phyloP scores from a whole-genome alignment of 305 asterid species.

The Euphrasia arctica region DNA sequence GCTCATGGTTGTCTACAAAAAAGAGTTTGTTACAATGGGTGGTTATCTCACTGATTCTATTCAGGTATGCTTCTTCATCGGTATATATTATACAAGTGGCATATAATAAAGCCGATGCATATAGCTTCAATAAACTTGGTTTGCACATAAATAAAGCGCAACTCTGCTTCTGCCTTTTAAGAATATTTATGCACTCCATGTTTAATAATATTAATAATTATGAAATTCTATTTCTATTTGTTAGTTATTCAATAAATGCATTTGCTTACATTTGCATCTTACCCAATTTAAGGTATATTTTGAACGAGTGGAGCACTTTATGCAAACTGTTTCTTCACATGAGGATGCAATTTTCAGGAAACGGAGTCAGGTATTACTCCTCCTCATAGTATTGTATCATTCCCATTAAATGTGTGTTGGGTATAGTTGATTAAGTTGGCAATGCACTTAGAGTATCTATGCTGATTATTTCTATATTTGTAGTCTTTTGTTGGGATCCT shows the following conservation, averaged over 20 bases:
- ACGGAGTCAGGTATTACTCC: slow-evolving; percentile 40
- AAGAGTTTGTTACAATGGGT: slow-evolving; percentile 53
- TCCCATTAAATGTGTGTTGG: not conserved
- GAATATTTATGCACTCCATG: no score
- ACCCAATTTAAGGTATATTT: slow-evolving; percentile 44
- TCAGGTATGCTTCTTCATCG: slow-evolving; percentile 33
- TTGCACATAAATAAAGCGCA: no score
- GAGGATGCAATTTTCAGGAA: slow-evolving; percentile 49
- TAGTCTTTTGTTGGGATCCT: slow-evolving; percentile 19
- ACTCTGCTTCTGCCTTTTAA: no score
- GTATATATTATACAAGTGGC: no score
- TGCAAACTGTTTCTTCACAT: slow-evolving; percentile 44
- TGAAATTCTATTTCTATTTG: not conserved
- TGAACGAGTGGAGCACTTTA: slow-evolving; percentile 45
- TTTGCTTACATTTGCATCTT: slow-evolving; percentile 21
- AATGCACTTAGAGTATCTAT: slow-evolving; percentile 8
- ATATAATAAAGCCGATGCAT: no score
- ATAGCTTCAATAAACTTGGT: no score
- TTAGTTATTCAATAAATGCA: slow-evolving; percentile 11
- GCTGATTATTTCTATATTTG: slow-evolving; percentile 6
- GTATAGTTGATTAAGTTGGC: not conserved
- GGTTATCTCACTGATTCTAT: slow-evolving; percentile 52
- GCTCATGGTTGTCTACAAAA: slow-evolving; percentile 48
- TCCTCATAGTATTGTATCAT: not conserved
- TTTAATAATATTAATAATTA: not conserved